A percentile compares a stretch with the other conserved stretches of the same genome.
Conservation (phyloP, 768 basidiomycete genomes). For the Russula griseocarnosa region DNA sequence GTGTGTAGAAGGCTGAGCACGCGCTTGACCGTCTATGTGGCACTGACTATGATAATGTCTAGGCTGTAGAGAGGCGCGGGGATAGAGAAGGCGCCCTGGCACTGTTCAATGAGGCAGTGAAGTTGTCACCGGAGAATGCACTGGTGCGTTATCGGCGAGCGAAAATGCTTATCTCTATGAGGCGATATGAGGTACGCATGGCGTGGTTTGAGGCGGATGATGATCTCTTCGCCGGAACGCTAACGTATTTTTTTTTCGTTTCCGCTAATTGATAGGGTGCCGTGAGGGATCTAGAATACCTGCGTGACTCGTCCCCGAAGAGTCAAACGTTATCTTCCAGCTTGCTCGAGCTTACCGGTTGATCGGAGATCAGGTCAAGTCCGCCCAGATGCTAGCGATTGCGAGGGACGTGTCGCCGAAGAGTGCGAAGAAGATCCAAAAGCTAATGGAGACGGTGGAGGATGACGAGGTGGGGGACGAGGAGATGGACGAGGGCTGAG, state of each 20-base stretch:
- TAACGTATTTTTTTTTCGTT: constrained; percentile 23
- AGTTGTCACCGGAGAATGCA: constrained; percentile 80
- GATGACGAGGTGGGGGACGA: constrained; percentile 57
- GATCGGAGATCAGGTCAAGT: constrained; percentile 71
- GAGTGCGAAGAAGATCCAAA: constrained; percentile 77
- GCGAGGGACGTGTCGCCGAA: constrained; percentile 95
- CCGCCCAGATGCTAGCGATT: constrained; percentile 79
- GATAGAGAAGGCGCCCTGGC: constrained; percentile 70
- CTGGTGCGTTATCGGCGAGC: constrained; percentile 93
- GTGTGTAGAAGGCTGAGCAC: constrained; percentile 48
- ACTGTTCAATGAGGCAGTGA: constrained; percentile 78
- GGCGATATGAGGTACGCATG: constrained; percentile 71
- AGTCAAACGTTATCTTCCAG: constrained; percentile 95
- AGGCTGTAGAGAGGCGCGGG: constrained; percentile 88
- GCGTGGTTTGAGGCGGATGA: constrained; percentile 18
- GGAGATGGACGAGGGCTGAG: constrained; percentile 74
- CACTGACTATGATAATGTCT: constrained; percentile 23
- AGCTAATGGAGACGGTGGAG: constrained; percentile 64
- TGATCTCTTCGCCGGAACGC: constrained; percentile 26
- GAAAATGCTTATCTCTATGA: constrained; percentile 82
- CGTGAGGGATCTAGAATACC: constrained; percentile 71
- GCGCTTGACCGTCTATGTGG: constrained; percentile 6
- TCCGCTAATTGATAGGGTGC: constrained; percentile 53
- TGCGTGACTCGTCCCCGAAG: constrained; percentile 81
- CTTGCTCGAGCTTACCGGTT: constrained; percentile 88